These are phyloP conservation scores for Hygrophorus pudorinus DNA, from an alignment of 768 basidiomycete genomes.

Conservation along the genomic window DNA sequence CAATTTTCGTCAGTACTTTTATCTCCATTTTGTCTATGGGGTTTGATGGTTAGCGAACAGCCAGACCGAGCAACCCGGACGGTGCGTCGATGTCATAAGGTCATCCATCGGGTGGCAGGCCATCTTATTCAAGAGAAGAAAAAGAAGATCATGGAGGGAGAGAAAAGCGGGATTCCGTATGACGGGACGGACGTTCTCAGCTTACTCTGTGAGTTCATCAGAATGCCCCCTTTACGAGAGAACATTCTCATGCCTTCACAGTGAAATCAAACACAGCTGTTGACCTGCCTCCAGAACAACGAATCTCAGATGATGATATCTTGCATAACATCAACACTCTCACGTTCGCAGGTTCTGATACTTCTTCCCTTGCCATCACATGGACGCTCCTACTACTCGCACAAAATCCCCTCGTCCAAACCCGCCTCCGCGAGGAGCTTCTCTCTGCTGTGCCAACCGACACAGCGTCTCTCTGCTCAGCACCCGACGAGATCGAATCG, in stretches of 20 bases:
- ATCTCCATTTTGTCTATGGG: neutral
- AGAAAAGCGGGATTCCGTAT: constrained; percentile 39
- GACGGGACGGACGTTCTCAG: constrained; percentile 69
- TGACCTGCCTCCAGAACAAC: constrained; percentile 57
- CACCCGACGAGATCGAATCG: constrained; percentile 56
- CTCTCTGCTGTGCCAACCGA: constrained; percentile 30
- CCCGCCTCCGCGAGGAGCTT: constrained; percentile 62
- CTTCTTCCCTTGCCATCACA: constrained; percentile 70
- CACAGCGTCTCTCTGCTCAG: constrained; percentile 28
- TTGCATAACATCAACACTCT: constrained; percentile 82
- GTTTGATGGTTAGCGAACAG: constrained; percentile 22
- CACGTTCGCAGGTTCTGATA: constrained; percentile 87
- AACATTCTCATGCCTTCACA: constrained; percentile 18
- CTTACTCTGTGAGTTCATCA: constrained; percentile 47
- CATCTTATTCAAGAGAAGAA: constrained; percentile 76
- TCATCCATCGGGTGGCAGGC: constrained; percentile 64
- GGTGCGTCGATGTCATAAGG: constrained; percentile 44
- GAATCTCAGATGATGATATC: constrained; percentile 82
- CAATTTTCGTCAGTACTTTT: constrained; percentile 39
- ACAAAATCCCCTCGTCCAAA: constrained; percentile 54
- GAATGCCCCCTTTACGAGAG: constrained; percentile 2
- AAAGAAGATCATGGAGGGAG: constrained; percentile 51
- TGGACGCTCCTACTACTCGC: constrained; percentile 80
- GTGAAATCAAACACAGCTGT: constrained; percentile 77
- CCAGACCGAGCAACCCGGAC: constrained; percentile 42